Conservation (phyloP, 768 basidiomycete genomes). For the Paxillus involutus region DNA sequence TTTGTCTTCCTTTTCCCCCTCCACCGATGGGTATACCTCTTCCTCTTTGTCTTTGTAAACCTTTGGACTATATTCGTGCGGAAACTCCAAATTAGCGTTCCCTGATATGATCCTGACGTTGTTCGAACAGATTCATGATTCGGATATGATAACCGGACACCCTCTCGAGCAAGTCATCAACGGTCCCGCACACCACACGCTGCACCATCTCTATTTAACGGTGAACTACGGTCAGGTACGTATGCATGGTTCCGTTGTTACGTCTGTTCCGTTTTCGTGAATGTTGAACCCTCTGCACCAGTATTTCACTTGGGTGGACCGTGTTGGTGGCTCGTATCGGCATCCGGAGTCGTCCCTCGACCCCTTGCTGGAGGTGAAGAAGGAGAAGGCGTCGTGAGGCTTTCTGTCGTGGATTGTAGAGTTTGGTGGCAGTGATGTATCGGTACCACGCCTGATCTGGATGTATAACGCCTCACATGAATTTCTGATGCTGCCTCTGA, state of each 20-base stretch:
- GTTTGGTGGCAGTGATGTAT: background rate
- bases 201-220: slow-evolving; percentile 96
- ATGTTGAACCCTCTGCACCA: slow-evolving; percentile 33
- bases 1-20: slow-evolving; percentile 92
- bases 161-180: slow-evolving; percentile 88
- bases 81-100: slow-evolving; percentile 4
- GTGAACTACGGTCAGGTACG: slow-evolving; percentile 90
- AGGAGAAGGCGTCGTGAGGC: slow-evolving; percentile 25
- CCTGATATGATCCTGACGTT: background rate
- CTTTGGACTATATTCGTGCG: slow-evolving; percentile 89
- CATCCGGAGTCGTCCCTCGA: slow-evolving; percentile 83
- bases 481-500: slow-evolving; percentile 11
- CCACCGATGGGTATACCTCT: slow-evolving; percentile 82
- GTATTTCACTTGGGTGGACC: slow-evolving; percentile 98
- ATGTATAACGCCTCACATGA: background rate
- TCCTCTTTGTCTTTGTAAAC: slow-evolving; percentile 88
- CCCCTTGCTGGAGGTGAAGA: slow-evolving; percentile 65
- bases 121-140: slow-evolving; percentile 83
- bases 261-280: slow-evolving; percentile 1
- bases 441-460: background rate
- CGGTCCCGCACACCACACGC: slow-evolving; percentile 96
- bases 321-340: slow-evolving; percentile 80
- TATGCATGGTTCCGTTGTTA: slow-evolving; percentile 44
- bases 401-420: background rate
- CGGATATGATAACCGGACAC: slow-evolving; percentile 96